phyloP scores from a whole-genome alignment of 2,329 filamentous ascomycete genomes.

The Trichophyton schoenleinii region DNA sequence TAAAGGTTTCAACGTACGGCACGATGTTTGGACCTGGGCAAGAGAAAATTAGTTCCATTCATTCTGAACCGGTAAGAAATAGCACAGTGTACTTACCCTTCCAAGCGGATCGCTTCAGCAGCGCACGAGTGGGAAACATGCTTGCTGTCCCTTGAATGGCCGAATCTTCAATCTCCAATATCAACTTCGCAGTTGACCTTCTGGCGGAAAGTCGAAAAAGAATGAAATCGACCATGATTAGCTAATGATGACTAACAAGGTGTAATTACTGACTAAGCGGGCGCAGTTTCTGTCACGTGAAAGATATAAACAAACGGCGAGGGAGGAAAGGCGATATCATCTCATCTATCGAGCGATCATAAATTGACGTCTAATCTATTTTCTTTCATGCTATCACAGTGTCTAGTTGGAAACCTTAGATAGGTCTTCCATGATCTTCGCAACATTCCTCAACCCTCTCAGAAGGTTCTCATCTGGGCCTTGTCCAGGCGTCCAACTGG shows the following conservation, averaged over 20 bases:
- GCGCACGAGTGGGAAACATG: slow-evolving; percentile 58
- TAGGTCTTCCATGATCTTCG: slow-evolving; percentile 58
- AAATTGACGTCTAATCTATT: neutral
- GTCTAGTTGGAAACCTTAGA: slow-evolving; percentile 18
- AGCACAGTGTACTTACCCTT: slow-evolving; percentile 49
- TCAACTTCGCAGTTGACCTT: neutral
- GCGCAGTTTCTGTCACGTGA: neutral
- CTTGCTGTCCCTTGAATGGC: slow-evolving; percentile 15
- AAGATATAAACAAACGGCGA: neutral
- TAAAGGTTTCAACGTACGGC: slow-evolving; percentile 41
- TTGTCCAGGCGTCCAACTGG: slow-evolving; percentile 64
- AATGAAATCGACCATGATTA: neutral
- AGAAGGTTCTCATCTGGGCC: slow-evolving; percentile 80
- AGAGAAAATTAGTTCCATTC: neutral
- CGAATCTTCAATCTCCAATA: neutral
- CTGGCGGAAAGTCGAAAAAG: neutral
- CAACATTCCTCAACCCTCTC: slow-evolving; percentile 58
- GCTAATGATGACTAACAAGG: neutral
- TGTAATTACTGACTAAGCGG: neutral
- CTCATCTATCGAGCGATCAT: neutral
- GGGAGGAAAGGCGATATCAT: neutral
- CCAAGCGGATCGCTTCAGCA: slow-evolving; percentile 70
- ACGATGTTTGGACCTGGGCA: slow-evolving; percentile 54
- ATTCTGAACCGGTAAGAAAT: no score
- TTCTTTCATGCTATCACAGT: neutral